Conservation (phyloP, 768 basidiomycete genomes). For the Trametes elegans region DNA sequence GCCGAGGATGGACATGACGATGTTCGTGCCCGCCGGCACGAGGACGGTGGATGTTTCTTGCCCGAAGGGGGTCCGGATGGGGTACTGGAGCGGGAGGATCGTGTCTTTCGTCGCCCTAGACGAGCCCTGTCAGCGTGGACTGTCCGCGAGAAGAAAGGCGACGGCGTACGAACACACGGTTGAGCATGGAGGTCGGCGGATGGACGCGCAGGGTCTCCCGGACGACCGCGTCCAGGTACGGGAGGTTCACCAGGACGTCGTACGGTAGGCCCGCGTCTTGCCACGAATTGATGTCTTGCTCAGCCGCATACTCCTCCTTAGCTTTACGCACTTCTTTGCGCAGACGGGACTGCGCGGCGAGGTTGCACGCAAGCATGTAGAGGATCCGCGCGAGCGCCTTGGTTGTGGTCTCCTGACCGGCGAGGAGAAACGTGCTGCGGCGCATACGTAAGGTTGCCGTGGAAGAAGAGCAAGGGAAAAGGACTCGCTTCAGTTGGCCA, state of each 20-base stretch:
- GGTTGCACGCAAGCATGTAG: slow-evolving; percentile 31
- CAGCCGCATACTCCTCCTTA: slow-evolving; percentile 22
- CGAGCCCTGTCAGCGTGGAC: not conserved
- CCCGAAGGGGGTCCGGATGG: slow-evolving; percentile 42
- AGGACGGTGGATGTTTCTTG: slow-evolving; percentile 36
- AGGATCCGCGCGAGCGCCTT: slow-evolving; percentile 34
- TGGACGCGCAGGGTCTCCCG: slow-evolving; percentile 42
- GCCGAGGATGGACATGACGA: slow-evolving; percentile 41
- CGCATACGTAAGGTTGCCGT: not conserved
- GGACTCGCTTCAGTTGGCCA: slow-evolving; percentile 37
- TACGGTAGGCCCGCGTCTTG: slow-evolving; percentile 33
- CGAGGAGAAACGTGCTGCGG: slow-evolving; percentile 36
- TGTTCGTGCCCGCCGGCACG: slow-evolving; percentile 44
- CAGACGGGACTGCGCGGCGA: slow-evolving; percentile 32
- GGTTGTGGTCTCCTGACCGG: slow-evolving; percentile 31
- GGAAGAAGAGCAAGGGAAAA: not conserved
- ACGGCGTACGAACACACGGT: slow-evolving; percentile 31
- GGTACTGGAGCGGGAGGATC: slow-evolving; percentile 50
- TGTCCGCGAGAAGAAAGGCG: not conserved
- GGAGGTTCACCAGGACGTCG: slow-evolving; percentile 40
- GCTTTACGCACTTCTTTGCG: slow-evolving; percentile 33
- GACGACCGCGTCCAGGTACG: slow-evolving; percentile 45
- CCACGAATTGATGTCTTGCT: slow-evolving; percentile 23
- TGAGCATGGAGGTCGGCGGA: slow-evolving; percentile 32
- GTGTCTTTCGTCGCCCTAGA: slow-evolving; percentile 45